A percentile compares a stretch with the other conserved stretches of the same genome.
These are phyloP conservation scores for Onygena corvina DNA, from an alignment of 2,329 filamentous ascomycete genomes.

Conservation along the genomic window DNA sequence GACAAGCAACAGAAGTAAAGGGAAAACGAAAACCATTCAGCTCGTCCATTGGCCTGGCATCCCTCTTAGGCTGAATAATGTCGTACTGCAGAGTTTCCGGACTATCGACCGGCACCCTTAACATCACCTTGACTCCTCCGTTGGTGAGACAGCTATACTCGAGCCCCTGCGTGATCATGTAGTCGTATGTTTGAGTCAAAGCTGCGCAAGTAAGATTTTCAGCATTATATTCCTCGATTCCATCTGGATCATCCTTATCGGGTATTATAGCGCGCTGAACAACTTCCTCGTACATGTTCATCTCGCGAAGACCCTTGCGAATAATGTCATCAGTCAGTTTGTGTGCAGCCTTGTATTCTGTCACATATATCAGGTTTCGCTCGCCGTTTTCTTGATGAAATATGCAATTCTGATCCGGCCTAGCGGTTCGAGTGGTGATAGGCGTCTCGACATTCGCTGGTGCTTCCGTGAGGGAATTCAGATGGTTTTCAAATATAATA, in stretches of 20 bases:
- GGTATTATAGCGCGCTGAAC: slow-evolving; percentile 7
- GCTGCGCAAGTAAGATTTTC: slow-evolving; percentile 6
- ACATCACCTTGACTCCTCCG: slow-evolving; percentile 4
- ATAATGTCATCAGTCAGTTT: slow-evolving; percentile 2
- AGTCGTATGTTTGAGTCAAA: slow-evolving; percentile 10
- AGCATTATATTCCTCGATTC: slow-evolving; percentile 6
- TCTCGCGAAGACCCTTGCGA: neutral
- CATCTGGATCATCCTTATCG: slow-evolving; percentile 1
- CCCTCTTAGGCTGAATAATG: slow-evolving; percentile 2
- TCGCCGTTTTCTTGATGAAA: neutral
- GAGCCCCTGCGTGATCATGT: slow-evolving; percentile 11
- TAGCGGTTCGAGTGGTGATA: neutral
- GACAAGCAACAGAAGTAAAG: slow-evolving; percentile 7
- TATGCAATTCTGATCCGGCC: slow-evolving; percentile 7
- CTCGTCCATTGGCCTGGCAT: neutral
- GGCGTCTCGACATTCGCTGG: neutral
- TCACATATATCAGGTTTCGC: slow-evolving; percentile 5
- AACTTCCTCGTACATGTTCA: slow-evolving; percentile 9
- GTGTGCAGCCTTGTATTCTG: slow-evolving; percentile 10
- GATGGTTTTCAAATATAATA: slow-evolving; percentile 8
- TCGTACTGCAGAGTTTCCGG: slow-evolving; percentile 8
- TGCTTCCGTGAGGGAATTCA: neutral
- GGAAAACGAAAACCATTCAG: neutral
- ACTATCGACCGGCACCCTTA: slow-evolving; percentile 7
- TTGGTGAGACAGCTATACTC: slow-evolving; percentile 10